Evolutionary conservation across 768 basidiomycete species (phyloP).

Genomic region (Tremella yokohamensis): DNA sequence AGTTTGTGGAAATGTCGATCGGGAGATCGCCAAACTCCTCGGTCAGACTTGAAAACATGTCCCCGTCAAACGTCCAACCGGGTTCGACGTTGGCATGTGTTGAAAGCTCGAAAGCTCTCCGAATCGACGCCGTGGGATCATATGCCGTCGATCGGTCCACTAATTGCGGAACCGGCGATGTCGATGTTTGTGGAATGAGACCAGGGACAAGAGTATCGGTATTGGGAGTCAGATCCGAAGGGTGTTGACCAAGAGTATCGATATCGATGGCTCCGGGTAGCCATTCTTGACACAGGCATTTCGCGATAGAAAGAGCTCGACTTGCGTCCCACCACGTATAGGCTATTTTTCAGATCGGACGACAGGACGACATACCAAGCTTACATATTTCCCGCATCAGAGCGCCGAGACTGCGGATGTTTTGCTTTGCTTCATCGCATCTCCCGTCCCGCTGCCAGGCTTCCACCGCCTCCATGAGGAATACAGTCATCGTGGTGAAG

Average conservation of each 20-base stretch:
- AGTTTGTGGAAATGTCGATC: too few relatives aligned
- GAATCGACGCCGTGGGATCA: too few relatives aligned
- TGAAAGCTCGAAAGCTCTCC: too few relatives aligned
- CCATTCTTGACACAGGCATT: slow-evolving; percentile 6
- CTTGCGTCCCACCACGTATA: slow-evolving; percentile 8
- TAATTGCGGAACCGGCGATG: too few relatives aligned
- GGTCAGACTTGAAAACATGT: too few relatives aligned
- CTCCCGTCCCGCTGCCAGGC: background rate
- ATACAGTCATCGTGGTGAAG: slow-evolving; percentile 8
- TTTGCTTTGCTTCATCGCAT: slow-evolving; percentile 1
- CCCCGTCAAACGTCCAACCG: too few relatives aligned
- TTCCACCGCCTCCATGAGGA: slow-evolving; percentile 8
- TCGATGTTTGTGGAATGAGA: too few relatives aligned
- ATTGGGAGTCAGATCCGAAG: too few relatives aligned
- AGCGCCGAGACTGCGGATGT: background rate
- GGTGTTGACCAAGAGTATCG: slow-evolving; percentile 2
- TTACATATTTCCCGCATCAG: slow-evolving; percentile 1
- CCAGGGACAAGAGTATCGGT: too few relatives aligned
- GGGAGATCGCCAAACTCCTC: too few relatives aligned
- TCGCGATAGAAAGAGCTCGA: slow-evolving; percentile 1
- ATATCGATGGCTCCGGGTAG: slow-evolving; percentile 4
- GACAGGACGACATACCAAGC: background rate
- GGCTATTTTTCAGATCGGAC: background rate
- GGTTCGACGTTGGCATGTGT: too few relatives aligned
- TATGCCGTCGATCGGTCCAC: too few relatives aligned